These are phyloP conservation scores for Leucocoprinus leucothites DNA, from an alignment of 768 basidiomycete species.

Conservation along the genomic window DNA sequence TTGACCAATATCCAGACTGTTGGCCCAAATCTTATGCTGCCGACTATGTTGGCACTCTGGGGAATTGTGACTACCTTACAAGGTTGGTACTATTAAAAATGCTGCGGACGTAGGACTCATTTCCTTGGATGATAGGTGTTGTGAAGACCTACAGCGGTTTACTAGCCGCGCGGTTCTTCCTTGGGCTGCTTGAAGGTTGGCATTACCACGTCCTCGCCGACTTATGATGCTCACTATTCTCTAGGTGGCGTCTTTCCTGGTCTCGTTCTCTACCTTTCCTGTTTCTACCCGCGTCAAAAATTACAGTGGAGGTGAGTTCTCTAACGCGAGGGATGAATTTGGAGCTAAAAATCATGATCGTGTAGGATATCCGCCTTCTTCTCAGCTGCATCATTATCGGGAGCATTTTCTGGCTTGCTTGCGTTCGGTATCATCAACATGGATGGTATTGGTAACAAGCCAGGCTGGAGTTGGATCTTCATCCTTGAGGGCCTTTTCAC, in stretches of 20 bases:
- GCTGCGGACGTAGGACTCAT: background rate
- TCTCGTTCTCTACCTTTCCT: conserved; percentile 54
- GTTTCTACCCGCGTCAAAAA: conserved; percentile 49
- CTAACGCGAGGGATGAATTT: background rate
- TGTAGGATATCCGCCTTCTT: conserved; percentile 46
- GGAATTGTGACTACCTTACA: conserved; percentile 64
- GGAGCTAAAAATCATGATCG: conserved; percentile 20
- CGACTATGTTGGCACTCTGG: conserved; percentile 63
- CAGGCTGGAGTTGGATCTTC: conserved; percentile 72
- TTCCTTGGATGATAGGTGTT: conserved; percentile 33
- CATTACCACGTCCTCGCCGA: background rate
- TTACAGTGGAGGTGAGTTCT: conserved; percentile 44
- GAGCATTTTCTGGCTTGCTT: conserved; percentile 68
- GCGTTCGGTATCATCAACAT: conserved; percentile 65
- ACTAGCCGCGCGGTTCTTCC: conserved; percentile 47
- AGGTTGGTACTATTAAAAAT: conserved; percentile 29
- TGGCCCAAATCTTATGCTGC: conserved; percentile 56
- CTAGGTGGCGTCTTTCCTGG: conserved; percentile 58
- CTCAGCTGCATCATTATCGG: conserved; percentile 53
- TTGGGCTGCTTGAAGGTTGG: conserved; percentile 46
- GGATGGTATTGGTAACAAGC: conserved; percentile 48
- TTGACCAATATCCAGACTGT: conserved; percentile 30
- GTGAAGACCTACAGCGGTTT: conserved; percentile 41
- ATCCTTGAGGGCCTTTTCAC: conserved; percentile 69
- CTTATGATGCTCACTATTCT: background rate